Percentiles rank a stretch among this genome's conserved stretches.
Evolutionary conservation across 768 basidiomycete species (phyloP).

Genomic region (Grammothele lineata): DNA sequence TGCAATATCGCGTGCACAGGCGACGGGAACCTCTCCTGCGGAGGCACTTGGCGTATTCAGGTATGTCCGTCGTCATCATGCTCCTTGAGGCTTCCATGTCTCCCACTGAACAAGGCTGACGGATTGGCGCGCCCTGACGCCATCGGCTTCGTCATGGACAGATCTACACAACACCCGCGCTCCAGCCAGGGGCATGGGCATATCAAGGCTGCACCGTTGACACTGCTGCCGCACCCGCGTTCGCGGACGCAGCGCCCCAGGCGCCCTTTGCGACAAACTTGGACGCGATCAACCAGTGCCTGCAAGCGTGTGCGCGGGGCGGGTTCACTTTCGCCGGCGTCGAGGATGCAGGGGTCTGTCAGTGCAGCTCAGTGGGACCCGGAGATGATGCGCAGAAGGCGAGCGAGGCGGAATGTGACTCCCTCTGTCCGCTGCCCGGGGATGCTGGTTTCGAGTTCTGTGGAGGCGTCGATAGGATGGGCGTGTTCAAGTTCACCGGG

Average conservation of each 20-base stretch:
- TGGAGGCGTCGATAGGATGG: slow-evolving; percentile 7
- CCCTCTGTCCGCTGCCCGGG: slow-evolving; percentile 12
- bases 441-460: slow-evolving; percentile 9
- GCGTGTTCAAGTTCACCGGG: slow-evolving; percentile 3
- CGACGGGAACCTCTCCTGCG: slow-evolving; percentile 14
- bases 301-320: slow-evolving; percentile 5
- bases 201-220: slow-evolving; percentile 14
- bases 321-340: slow-evolving; percentile 11
- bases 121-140: too few species aligned
- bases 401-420: slow-evolving; percentile 7
- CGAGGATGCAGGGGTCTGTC: slow-evolving; percentile 12
- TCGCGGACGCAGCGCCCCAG: slow-evolving; percentile 3
- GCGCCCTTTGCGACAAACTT: slow-evolving; percentile 7
- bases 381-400: neutral
- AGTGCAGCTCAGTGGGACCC: slow-evolving; percentile 11
- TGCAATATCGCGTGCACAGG: slow-evolving; percentile 21
- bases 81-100: too few species aligned
- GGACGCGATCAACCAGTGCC: slow-evolving; percentile 12
- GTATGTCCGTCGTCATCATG: too few species aligned
- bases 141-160: too few species aligned
- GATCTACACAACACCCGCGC: slow-evolving; percentile 15
- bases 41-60: slow-evolving; percentile 19
- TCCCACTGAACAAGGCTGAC: too few species aligned
- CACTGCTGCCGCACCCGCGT: slow-evolving; percentile 8
- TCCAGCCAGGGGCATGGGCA: slow-evolving; percentile 7